Evolutionary conservation across 2,329 filamentous ascomycete species (phyloP).

Genomic region (Neoscytalidium dimidiatum): DNA sequence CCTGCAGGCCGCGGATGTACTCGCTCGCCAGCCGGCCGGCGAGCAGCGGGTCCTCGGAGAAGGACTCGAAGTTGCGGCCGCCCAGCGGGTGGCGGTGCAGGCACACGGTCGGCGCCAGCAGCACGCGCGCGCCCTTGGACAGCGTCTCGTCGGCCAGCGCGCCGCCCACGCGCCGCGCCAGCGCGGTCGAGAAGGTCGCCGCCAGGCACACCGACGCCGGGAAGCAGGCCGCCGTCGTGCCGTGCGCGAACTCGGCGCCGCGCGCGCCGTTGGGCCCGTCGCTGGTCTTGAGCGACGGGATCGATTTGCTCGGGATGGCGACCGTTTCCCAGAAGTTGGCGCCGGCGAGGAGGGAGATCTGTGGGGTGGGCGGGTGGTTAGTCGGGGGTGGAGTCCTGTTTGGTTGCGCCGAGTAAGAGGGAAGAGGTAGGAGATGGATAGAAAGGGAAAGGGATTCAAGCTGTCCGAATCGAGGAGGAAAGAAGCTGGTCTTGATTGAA

Average conservation of each 20-base stretch:
- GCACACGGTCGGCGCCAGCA: constrained; percentile 77
- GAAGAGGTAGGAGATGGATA: background rate
- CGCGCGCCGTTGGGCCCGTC: constrained; percentile 72
- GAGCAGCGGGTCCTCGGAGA: constrained; percentile 78
- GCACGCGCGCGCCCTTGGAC: constrained; percentile 71
- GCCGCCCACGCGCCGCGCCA: constrained; percentile 66
- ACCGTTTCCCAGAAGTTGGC: constrained; percentile 72
- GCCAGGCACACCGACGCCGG: constrained; percentile 78
- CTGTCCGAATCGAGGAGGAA: too few relatives aligned
- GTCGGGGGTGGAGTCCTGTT: too few relatives aligned
- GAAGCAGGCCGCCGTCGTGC: constrained; percentile 66
- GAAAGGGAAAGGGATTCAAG: background rate
- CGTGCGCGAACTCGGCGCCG: constrained; percentile 66
- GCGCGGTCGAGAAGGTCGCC: constrained; percentile 74
- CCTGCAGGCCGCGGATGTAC: constrained; percentile 72
- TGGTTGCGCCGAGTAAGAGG: too few relatives aligned
- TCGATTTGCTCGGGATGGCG: constrained; percentile 58
- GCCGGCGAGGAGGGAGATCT: constrained; percentile 48
- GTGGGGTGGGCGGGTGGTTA: background rate
- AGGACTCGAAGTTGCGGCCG: constrained; percentile 83
- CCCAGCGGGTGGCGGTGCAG: constrained; percentile 82
- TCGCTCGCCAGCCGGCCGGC: constrained; percentile 72
- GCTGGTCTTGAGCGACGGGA: constrained; percentile 65
- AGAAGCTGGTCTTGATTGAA: too few relatives aligned
- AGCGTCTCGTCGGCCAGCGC: constrained; percentile 71